Base-by-base conservation (phyloP, 2,329 filamentous ascomycete species). In the Epichloe gansuensis region DNA sequence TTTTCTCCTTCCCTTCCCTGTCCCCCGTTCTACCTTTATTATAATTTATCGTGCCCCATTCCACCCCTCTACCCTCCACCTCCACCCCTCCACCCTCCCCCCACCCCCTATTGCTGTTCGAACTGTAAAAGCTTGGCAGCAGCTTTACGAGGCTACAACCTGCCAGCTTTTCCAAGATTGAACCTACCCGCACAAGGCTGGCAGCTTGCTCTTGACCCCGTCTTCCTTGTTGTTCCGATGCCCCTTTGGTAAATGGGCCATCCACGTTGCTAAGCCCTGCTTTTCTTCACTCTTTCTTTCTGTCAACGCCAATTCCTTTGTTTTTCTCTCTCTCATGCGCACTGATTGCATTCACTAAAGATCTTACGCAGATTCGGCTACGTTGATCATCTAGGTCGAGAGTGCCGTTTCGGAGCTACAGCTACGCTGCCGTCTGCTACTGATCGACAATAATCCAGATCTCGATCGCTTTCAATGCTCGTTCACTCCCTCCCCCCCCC, bases 81-180 rank as follows among this genome's bases (percentile, higher is more conserved):
- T 21, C 42, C 42, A 44, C 42, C 41, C 12, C 23, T 31, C 27
- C 27, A 31, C 8, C 27, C 23, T 23, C 23, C 27, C 27, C 3
- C 27, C 7, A 27, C 27, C 27, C 17, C 27, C 2, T 11, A 8
- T 17, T 43, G 8, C 34, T 9, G 39, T 15, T 31, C 6, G 17
- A 43, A 27, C 38, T 35, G 17, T 21, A 27, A 38, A 17, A 27
- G 23, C 35, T n/a, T 35, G 49, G 43, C 36, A 40, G 49, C 25
- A 47, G 27, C 43, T 47, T 51, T 47, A 51, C 49, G 49, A 51
- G 41, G 34, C 13, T 4, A 9, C 41, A 45, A 15, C 23, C 41
- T 51, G 41, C 34, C 48, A 25, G 11, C 21, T 25, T 44, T 25
- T 35, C 48, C 48, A 41, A 44, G 42, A 31, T 21, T 50, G 48